Conservation (phyloP, 257 asterid species). For the Penstemon barbatus region DNA sequence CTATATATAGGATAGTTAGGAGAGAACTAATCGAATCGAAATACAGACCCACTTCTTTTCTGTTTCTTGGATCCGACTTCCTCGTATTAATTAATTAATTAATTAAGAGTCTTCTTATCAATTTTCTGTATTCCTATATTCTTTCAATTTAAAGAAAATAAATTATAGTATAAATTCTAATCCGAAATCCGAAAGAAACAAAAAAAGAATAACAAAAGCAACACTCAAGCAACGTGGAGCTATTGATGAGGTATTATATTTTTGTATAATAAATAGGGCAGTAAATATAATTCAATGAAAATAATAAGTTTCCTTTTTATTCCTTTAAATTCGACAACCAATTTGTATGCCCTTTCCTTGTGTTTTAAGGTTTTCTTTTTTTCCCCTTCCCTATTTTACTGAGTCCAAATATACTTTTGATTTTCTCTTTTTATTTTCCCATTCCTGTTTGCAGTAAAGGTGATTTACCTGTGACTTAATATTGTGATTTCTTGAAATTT, state of each 20-base stretch:
- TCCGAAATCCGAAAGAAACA: not conserved
- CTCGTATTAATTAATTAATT: constrained; percentile 23
- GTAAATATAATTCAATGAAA: constrained; percentile 19
- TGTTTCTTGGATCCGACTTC: constrained; percentile 36
- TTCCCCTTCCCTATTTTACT: constrained; percentile 19
- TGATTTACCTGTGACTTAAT: constrained; percentile 21
- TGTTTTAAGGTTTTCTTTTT: constrained; percentile 20
- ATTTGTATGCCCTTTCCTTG: constrained; percentile 7
- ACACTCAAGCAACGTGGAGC: constrained; percentile 34
- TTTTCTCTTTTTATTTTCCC: constrained; percentile 25
- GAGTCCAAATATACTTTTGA: constrained; percentile 26
- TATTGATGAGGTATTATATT: constrained; percentile 34
- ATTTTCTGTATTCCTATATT: too few relatives aligned
- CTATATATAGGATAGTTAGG: not conserved
- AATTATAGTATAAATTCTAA: not conserved
- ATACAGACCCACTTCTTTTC: constrained; percentile 27
- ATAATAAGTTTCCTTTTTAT: constrained; percentile 17
- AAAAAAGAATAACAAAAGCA: constrained; percentile 16
- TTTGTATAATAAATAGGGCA: constrained; percentile 28
- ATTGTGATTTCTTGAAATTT: constrained; percentile 24
- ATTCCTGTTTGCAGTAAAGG: constrained; percentile 27
- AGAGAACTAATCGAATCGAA: not conserved
- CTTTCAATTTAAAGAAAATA: not conserved
- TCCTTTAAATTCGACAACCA: constrained; percentile 20
- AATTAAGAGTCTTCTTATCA: constrained; percentile 16